Percentiles rank a stretch among this genome's conserved stretches.
phyloP scores from a whole-genome alignment of 805 yeast species.

The Yamadazyma scolyti region DNA sequence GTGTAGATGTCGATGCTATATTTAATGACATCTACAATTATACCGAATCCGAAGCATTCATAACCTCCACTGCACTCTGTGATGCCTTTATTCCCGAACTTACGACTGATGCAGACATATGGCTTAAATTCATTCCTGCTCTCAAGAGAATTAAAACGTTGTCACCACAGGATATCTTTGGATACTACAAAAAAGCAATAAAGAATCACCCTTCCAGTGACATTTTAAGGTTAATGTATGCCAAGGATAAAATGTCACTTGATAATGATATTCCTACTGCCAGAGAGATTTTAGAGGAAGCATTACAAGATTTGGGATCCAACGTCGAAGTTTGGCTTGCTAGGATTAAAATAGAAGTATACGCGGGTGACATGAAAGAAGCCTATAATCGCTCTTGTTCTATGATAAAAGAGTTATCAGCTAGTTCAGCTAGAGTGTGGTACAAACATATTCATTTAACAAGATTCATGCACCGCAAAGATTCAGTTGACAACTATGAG shows the following conservation, averaged over 20 bases:
- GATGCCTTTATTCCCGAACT: conserved; percentile 41
- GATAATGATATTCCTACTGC: conserved; percentile 50
- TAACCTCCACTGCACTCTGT: conserved; percentile 46
- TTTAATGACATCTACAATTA: conserved; percentile 13
- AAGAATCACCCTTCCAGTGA: conserved; percentile 45
- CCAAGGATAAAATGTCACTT: conserved; percentile 62
- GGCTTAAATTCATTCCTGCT: conserved; percentile 45
- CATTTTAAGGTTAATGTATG: conserved; percentile 61
- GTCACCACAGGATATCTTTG: conserved; percentile 17
- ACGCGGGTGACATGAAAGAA: conserved; percentile 32
- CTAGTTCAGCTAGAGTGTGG: conserved; percentile 50
- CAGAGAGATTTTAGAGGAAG: conserved; percentile 47
- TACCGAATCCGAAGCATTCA: conserved; percentile 16
- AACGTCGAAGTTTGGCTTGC: conserved; percentile 68
- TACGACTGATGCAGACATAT: conserved; percentile 45
- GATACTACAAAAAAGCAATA: conserved; percentile 53
- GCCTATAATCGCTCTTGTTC: conserved; percentile 33
- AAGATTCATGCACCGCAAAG: conserved; percentile 11
- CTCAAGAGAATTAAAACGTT: conserved; percentile 13
- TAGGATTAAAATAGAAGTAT: conserved; percentile 59
- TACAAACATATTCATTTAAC: conserved; percentile 43
- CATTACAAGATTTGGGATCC: conserved; percentile 39
- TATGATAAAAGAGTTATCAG: conserved; percentile 13
- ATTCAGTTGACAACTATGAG: conserved; percentile 4
- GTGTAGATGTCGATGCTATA: conserved; percentile 5